A percentile compares a stretch with the other conserved stretches of the same genome.
Conservation (phyloP, 2,329 filamentous ascomycete genomes). For the Cryphonectria carpinicola region DNA sequence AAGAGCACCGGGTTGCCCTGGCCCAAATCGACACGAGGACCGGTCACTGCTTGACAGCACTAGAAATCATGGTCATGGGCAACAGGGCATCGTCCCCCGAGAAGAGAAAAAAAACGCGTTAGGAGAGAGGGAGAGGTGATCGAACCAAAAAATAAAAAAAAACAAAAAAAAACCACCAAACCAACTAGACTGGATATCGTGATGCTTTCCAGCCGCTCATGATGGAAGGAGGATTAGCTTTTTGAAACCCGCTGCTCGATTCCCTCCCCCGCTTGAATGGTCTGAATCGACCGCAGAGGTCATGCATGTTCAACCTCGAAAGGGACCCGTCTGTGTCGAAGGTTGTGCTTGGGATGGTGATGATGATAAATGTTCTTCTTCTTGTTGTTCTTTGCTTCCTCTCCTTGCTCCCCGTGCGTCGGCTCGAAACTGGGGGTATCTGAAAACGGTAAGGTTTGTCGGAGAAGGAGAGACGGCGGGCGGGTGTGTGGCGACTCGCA, state of each 20-base stretch:
- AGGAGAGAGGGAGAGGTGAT: not conserved
- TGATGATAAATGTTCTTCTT: not conserved
- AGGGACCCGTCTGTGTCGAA: not conserved
- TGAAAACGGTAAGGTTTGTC: not conserved
- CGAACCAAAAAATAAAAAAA: not conserved
- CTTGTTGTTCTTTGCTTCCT: not conserved
- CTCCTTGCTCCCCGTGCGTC: not conserved
- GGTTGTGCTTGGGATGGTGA: not conserved
- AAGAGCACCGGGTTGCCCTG: not conserved
- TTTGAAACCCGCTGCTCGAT: not conserved
- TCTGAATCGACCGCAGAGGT: not conserved
- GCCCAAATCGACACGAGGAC: not conserved
- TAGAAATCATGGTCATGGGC: not conserved
- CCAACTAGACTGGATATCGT: slow-evolving; percentile 21
- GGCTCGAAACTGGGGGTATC: not conserved
- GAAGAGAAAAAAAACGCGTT: not conserved
- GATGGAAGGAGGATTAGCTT: not conserved
- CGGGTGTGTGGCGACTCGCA: not conserved
- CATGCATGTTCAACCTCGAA: slow-evolving; percentile 7
- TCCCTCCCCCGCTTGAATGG: slow-evolving; percentile 3
- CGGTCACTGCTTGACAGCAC: not conserved
- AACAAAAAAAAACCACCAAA: too few species aligned
- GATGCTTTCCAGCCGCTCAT: not conserved
- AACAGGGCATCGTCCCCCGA: not conserved
- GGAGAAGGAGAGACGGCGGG: not conserved